A percentile compares a stretch with the other conserved stretches of the same genome.
These are phyloP conservation scores for Dactylellina sp. DNA, from an alignment of 2,329 filamentous ascomycete genomes.

Conservation along the genomic window DNA sequence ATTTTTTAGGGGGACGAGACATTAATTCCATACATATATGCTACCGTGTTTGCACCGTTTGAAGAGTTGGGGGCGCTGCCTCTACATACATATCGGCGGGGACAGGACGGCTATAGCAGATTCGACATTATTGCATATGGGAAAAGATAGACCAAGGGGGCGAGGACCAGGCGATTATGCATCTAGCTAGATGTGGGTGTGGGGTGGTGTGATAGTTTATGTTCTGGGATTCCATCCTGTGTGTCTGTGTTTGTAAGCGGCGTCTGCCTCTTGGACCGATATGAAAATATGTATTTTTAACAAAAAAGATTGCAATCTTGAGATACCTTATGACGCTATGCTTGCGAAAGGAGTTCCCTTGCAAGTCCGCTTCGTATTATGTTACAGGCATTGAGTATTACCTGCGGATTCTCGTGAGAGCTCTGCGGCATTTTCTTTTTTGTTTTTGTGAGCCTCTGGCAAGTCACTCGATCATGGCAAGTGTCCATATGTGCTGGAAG, in stretches of 20 bases:
- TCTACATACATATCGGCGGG: not conserved
- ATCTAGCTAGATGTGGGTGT: constrained; percentile 20
- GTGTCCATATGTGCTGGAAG: no score
- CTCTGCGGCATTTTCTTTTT: constrained; percentile 42
- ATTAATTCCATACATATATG: not conserved
- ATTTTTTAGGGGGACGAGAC: not conserved
- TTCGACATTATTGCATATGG: constrained; percentile 19
- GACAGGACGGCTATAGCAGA: constrained; percentile 8
- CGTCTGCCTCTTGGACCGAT: no score
- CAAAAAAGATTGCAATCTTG: not conserved
- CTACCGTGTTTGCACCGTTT: constrained; percentile 2
- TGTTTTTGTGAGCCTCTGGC: no score
- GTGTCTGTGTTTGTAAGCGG: constrained; percentile 15
- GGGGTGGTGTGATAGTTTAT: constrained; percentile 13
- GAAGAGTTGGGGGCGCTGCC: not conserved
- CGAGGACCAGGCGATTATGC: constrained; percentile 15
- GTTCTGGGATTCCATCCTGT: not conserved
- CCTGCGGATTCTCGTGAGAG: constrained; percentile 12
- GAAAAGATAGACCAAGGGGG: constrained; percentile 32
- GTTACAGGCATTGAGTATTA: constrained; percentile 15
- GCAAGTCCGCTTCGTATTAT: not conserved
- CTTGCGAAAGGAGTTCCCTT: not conserved
- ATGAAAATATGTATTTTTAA: constrained; percentile 36
- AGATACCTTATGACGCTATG: not conserved
- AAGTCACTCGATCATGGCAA: no score